A percentile compares a stretch with the other conserved stretches of the same genome.
Evolutionary conservation across 2,329 filamentous ascomycete genomes (phyloP).

Genomic region (Passalora sequoiae): DNA sequence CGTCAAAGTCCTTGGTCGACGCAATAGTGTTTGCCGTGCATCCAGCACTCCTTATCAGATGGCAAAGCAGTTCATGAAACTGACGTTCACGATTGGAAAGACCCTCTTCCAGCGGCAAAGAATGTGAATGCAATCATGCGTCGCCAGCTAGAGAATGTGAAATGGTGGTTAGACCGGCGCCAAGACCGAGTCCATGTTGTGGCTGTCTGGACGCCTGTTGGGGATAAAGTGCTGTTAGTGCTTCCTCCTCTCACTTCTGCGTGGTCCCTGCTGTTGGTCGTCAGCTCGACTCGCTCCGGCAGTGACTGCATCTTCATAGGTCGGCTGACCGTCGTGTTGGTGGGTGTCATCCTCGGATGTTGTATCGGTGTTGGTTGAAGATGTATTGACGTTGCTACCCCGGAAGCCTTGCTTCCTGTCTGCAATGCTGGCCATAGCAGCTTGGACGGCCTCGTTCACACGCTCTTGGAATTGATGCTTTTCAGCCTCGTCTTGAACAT

Average conservation of each 20-base stretch:
- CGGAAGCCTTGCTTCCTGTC: slow-evolving; percentile 8
- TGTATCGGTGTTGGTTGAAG: background rate
- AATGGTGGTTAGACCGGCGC: too few relatives aligned
- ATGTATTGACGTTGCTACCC: background rate
- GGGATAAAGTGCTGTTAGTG: background rate
- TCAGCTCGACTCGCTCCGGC: background rate
- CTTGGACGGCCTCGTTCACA: slow-evolving; percentile 33
- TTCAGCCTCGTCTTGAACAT: slow-evolving; percentile 52
- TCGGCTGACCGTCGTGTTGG: background rate
- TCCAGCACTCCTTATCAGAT: too few relatives aligned
- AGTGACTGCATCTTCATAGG: background rate
- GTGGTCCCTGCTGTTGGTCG: background rate
- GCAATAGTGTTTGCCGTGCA: too few relatives aligned
- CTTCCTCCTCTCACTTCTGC: slow-evolving; percentile 5
- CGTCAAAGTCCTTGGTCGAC: too few relatives aligned
- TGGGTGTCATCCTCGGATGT: background rate
- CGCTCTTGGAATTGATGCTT: slow-evolving; percentile 50
- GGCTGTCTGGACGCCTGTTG: too few relatives aligned
- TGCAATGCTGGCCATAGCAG: slow-evolving; percentile 11
- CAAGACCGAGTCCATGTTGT: too few relatives aligned
- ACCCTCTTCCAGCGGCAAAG: too few relatives aligned
- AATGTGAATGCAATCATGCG: too few relatives aligned
- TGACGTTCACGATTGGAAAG: too few relatives aligned
- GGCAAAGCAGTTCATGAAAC: too few relatives aligned
- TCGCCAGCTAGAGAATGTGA: too few relatives aligned